Base-by-base conservation (phyloP, 129 eudicot species). In the Ambrosia artemisiifolia region DNA sequence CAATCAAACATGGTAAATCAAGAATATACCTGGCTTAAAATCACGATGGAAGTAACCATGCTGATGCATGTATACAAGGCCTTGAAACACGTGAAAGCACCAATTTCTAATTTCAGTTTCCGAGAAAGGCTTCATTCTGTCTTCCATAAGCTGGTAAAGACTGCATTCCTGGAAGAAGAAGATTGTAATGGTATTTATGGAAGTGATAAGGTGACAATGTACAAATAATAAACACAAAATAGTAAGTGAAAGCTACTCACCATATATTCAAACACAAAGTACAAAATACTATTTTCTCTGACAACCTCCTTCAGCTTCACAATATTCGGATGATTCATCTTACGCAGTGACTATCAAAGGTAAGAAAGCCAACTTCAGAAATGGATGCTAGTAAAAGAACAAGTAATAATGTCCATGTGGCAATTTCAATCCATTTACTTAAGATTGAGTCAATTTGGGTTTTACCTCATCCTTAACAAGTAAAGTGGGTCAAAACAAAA, bases 231-330 rank as follows among this genome's bases (percentile, higher is more conserved):
- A 5, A 75, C 59, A 49, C 73, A 51, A 73, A 51, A 44, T 63
- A 51, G 43, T 17, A 69, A 62, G 53, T 63, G 19, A 69, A 65
- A 20, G 24, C 18, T 20, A 43, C 83, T 16, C 81, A 86, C 98
- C 96, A 92, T 92, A 79, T 86, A 92, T 59, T 92, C 98, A 54
- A 92, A 88, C 18, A 92, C 95, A 65, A 92, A 92, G 82, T 89
- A 87, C 84, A 88, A 73, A 46, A 85, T 79, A 62, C 86, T 88
- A 72, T 88, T 84, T 63, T 92, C 96, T 65, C 96, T 85, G 24
- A 92, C 85, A 8, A 92, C 98, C 83, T 92, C 96, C 83, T 92
- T 92, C 55, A 92, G 98, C 89, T 88, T 88, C 68, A 92, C 98
- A 74, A 88, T 83, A 79, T 88, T 92, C 36, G 94, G 88, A 80